Percentiles rank a stretch among this genome's conserved stretches.
phyloP scores from a whole-genome alignment of 1,284 basidiomycete species.

The Vanrija sp. region DNA sequence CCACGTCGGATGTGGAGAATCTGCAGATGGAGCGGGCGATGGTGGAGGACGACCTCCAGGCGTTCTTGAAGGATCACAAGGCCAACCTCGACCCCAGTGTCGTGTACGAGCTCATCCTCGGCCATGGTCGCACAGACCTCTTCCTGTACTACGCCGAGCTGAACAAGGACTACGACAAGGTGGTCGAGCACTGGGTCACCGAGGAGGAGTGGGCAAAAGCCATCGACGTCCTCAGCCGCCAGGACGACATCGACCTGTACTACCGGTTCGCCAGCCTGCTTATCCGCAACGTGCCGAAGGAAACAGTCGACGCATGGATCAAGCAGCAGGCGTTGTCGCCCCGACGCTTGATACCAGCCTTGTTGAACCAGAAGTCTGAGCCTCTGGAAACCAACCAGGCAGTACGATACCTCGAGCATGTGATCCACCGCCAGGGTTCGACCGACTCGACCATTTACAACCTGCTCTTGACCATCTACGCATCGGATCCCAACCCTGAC shows the following conservation, averaged over 20 bases:
- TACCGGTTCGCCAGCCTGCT: conserved; percentile 88
- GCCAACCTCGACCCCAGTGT: conserved; percentile 78
- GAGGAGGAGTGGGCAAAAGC: conserved; percentile 91
- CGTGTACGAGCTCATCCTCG: conserved; percentile 86
- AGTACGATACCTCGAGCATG: conserved; percentile 79
- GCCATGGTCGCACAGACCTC: conserved; percentile 88
- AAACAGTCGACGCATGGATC: conserved; percentile 88
- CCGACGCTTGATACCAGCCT: conserved; percentile 79
- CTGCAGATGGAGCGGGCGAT: conserved; percentile 74
- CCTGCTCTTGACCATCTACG: conserved; percentile 82
- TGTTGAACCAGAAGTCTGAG: conserved; percentile 66
- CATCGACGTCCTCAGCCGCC: conserved; percentile 78
- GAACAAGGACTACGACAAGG: conserved; percentile 75
- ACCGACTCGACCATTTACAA: conserved; percentile 89
- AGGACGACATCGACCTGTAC: conserved; percentile 83
- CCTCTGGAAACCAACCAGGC: conserved; percentile 64
- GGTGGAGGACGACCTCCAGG: conserved; percentile 85
- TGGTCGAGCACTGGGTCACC: conserved; percentile 88
- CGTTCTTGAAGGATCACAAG: conserved; percentile 91
- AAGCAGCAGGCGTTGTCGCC: conserved; percentile 75
- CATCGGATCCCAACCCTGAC: conserved; percentile 56
- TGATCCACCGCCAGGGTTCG: conserved; percentile 66
- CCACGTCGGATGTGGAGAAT: conserved; percentile 81
- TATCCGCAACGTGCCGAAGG: conserved; percentile 78
- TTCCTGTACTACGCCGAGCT: conserved; percentile 84